Evolutionary conservation across 208 protist species (phyloP), one percentile per base, ranked within the genome.

Genomic region (Leishmania guyanensis): DNA sequence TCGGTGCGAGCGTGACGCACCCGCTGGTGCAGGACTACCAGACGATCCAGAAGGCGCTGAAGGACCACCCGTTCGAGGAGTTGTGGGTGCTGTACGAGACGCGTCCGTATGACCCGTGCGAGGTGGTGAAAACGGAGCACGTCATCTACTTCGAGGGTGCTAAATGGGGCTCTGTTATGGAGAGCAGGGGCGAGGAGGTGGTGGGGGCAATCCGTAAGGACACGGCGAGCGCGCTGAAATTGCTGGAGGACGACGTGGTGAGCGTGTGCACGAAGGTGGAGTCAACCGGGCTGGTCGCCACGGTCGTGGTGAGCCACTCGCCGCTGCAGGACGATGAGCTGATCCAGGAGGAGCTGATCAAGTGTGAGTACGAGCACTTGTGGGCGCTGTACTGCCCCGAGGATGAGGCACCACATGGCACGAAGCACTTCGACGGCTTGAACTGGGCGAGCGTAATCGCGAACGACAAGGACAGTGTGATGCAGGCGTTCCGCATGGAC

Each of bases 11-110:
- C 36, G 77, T 94, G 46, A 62, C 75, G 14, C 91, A 92, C 78
- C 64, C 80, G 12, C 53, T 79, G 58, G 60, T 56, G 33, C 71
- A 91, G 69, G 70, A 71, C n/a, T 71, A 77, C 26, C 76, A 88
- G 68, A 78, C 69, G 48, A 88, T 93, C 60, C 75, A 86, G 22
- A 79, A 84, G 74, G 48, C 78, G 75, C 84, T 93, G 79, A 68
- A 82, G 65, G 80, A 78, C 54, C 78, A 74, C 56, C 76, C 81
- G 53, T 93, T 89, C 78, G 70, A 79, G 64, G 78, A 78, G 50
- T 79, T 91, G 46, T 92, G 88, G 90, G 82, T 74, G 10, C 78
- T 92, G 26, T 90, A 94, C 80, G 84, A 90, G 81, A 72, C 88
- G 9, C 74, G 82, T 5, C 85, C 85, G n/a, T 80, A 77, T 26